A percentile compares a stretch with the other conserved stretches of the same genome.
phyloP scores from a whole-genome alignment of 208 protist species.

The Wallacemonas rigidus region DNA sequence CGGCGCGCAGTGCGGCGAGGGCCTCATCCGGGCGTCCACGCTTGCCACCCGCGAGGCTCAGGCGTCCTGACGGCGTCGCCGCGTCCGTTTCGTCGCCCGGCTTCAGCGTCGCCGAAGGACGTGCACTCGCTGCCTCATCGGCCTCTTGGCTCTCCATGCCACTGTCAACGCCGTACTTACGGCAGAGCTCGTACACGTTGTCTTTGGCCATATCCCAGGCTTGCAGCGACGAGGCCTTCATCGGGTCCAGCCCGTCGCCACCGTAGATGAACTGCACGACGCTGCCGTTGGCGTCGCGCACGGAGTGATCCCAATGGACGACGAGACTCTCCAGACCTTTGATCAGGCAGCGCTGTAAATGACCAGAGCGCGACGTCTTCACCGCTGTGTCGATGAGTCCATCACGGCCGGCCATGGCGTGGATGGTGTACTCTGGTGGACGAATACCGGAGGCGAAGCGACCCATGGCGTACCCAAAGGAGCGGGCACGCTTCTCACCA shows the following conservation, averaged over 20 bases:
- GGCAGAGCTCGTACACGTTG: slow-evolving; percentile 67
- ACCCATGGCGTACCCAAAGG: slow-evolving; percentile 91
- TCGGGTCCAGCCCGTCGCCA: slow-evolving; percentile 97
- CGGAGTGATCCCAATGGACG: slow-evolving; percentile 95
- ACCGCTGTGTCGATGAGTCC: slow-evolving; percentile 99
- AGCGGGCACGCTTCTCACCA: slow-evolving; percentile 71
- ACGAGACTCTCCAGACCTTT: slow-evolving; percentile 96
- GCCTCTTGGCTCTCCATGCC: slow-evolving; percentile 25
- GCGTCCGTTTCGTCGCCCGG: slow-evolving; percentile 24
- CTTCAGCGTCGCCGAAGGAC: slow-evolving; percentile 21
- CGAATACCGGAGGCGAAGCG: slow-evolving; percentile 99
- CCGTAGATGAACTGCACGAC: slow-evolving; percentile 98
- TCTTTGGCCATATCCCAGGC: slow-evolving; percentile 93
- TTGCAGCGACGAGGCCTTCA: slow-evolving; percentile 91
- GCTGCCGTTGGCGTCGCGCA: slow-evolving; percentile 94
- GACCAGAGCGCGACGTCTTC: slow-evolving; percentile 99
- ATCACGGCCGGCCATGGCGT: slow-evolving; percentile 99
- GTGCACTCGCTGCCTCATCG: slow-evolving; percentile 10
- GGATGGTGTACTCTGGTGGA: slow-evolving; percentile 99
- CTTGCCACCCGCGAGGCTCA: slow-evolving; percentile 23
- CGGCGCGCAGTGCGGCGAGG: slow-evolving; percentile 34
- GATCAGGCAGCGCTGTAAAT: slow-evolving; percentile 97
- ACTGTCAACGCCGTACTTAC: slow-evolving; percentile 59
- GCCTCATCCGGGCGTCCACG: slow-evolving; percentile 28
- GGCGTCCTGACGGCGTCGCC: slow-evolving; percentile 28